Base-by-base conservation (phyloP, 2,329 filamentous ascomycete species). In the Falciphora oryzae region DNA sequence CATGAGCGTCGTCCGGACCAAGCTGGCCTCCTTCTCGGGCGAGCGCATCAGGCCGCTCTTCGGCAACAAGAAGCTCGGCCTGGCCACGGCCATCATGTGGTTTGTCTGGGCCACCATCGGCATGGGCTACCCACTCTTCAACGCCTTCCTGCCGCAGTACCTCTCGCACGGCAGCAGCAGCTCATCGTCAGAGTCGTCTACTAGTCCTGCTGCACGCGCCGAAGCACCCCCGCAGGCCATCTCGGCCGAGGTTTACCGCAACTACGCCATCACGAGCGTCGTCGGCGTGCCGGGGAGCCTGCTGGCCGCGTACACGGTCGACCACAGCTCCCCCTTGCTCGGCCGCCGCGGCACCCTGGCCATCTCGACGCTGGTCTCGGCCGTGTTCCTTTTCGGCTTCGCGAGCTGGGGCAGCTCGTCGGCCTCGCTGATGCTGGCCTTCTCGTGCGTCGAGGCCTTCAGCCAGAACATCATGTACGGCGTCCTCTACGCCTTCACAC, bases 81-180 rank as follows among this genome's bases (percentile, higher is more conserved):
- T 79, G 63, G 80, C 83, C 56, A 87, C 84, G 1, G 70, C 68
- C 4, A 76, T 87, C 28, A 79, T 94, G 61, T 93, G 90, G 90
- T 90, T 93, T 75, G 88, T 87, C 73, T 96, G 92, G 92, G 83
- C 88, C 0, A 88, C 86, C 18, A 93, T 96, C 69, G 92, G 92
- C 66, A 90, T 96, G 86, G 91, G 88, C 3, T 96, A 94, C 72
- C 92, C 91, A 1, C 84, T 96, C 1, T 96, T 94, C 83, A 95
- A 95, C 75, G 89, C 90, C 63, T 96, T 96, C 77, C 82, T 96
- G n/a, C 92, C 92, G 0, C 90, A 95, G 69, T 95, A 95, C 72
- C 85, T 96, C 66, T 85, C 87, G 29, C 83, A 86, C 65, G 83
- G 85, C 31, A 76, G 76, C 61, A 68, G 69, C 6, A 50, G 31